Evolutionary conservation across 2,329 filamentous ascomycete species (phyloP).

Genomic region (Aspergillus terreus): DNA sequence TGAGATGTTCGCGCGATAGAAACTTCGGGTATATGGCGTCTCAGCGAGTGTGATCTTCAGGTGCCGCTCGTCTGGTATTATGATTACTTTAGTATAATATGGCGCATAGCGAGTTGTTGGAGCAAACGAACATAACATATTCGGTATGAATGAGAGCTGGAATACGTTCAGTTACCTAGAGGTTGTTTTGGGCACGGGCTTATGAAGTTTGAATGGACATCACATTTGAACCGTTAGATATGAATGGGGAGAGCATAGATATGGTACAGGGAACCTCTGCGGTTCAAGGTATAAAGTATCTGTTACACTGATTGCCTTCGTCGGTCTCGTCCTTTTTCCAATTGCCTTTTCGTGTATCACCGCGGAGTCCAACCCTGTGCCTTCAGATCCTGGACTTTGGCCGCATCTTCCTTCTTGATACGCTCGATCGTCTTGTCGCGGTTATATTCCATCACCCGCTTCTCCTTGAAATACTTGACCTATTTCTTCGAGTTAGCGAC

Average conservation of each 20-base stretch:
- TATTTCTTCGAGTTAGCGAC: constrained; percentile 35
- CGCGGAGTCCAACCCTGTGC: constrained; percentile 38
- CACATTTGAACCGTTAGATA: neutral
- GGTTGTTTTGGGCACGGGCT: too few species aligned
- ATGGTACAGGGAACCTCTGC: constrained; percentile 14
- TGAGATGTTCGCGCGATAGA: constrained; percentile 6
- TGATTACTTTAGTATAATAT: neutral
- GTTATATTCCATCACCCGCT: constrained; percentile 86
- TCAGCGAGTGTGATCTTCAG: neutral
- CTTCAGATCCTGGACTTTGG: constrained; percentile 51
- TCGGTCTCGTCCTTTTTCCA: neutral
- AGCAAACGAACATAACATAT: neutral
- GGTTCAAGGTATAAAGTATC: constrained; percentile 2
- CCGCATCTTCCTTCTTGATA: constrained; percentile 69
- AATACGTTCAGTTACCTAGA: too few species aligned
- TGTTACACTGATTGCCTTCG: constrained; percentile 3
- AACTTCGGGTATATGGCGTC: constrained; percentile 1
- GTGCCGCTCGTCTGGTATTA: constrained; percentile 1
- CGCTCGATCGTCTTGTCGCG: constrained; percentile 74
- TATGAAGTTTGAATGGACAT: neutral
- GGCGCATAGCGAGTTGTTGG: constrained; percentile 6
- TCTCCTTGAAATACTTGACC: constrained; percentile 98
- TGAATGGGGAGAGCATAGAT: constrained; percentile 10
- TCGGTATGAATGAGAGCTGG: too few species aligned
- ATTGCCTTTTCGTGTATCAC: constrained; percentile 10